Percentiles rank a stretch among this genome's conserved stretches.
Evolutionary conservation across 352 stramenopile genomes (phyloP).

Genomic region (Globisporangium paddicum): DNA sequence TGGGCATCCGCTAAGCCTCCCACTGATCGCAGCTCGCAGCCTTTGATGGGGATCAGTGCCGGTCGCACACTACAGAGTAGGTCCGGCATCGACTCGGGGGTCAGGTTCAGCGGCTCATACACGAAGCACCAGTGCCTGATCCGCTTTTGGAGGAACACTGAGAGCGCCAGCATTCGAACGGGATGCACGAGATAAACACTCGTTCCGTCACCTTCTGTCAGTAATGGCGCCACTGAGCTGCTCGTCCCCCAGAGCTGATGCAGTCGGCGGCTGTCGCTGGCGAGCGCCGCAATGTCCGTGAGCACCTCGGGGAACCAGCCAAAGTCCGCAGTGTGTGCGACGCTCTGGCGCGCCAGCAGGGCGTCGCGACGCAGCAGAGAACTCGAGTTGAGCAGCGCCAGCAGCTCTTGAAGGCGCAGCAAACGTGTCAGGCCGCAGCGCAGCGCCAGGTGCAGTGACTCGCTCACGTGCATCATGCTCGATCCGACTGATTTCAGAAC

Average conservation of each 20-base stretch:
- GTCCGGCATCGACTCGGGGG: neutral
- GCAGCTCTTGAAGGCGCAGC: constrained; percentile 6
- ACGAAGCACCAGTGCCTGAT: constrained; percentile 21
- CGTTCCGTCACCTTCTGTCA: neutral
- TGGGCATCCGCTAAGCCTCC: neutral
- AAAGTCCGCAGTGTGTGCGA: neutral
- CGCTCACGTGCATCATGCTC: neutral
- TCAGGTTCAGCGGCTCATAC: constrained; percentile 7
- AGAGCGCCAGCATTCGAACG: constrained; percentile 10
- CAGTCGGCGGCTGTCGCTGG: constrained; percentile 2
- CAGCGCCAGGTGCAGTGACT: neutral
- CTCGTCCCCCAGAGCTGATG: neutral
- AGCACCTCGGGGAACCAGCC: constrained; percentile 7
- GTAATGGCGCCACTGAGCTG: neutral
- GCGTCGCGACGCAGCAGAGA: constrained; percentile 1
- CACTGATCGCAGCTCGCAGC: neutral
- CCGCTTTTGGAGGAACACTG: constrained; percentile 17
- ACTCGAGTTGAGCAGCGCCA: neutral
- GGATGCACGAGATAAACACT: neutral
- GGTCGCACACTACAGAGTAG: constrained; percentile 5
- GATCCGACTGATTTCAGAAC: too few species aligned
- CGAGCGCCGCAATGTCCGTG: neutral
- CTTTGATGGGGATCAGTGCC: constrained; percentile 4
- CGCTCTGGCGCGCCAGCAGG: neutral
- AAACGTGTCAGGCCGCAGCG: neutral